Conservation (phyloP, 305 asterid genomes). For the Plantago coronopus region DNA sequence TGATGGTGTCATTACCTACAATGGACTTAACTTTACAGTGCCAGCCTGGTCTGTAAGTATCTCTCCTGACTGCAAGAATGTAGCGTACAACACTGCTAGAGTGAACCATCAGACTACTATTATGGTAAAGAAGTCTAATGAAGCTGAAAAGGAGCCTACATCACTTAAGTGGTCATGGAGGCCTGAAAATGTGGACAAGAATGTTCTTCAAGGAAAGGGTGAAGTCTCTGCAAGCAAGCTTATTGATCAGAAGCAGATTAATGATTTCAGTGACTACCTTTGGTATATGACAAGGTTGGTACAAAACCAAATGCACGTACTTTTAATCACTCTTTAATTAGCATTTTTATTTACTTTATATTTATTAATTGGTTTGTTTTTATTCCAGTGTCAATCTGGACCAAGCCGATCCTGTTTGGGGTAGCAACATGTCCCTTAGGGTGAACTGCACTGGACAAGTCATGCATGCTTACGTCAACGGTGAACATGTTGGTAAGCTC, state of each 20-base stretch:
- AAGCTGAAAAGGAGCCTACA: constrained; percentile 33
- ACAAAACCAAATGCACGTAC: neutral
- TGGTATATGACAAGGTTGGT: constrained; percentile 87
- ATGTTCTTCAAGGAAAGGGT: constrained; percentile 39
- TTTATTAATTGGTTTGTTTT: neutral
- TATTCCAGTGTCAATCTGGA: constrained; percentile 40
- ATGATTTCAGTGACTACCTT: constrained; percentile 61
- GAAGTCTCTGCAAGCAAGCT: constrained; percentile 30
- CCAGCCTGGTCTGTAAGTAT: constrained; percentile 90
- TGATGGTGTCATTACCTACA: constrained; percentile 37
- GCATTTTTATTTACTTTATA: neutral
- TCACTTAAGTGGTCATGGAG: constrained; percentile 56
- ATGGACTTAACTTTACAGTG: constrained; percentile 32
- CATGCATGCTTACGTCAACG: constrained; percentile 57
- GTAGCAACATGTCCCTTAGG: constrained; percentile 40
- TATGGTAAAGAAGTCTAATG: constrained; percentile 35
- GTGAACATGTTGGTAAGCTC: constrained; percentile 51
- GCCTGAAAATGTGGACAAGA: constrained; percentile 28
- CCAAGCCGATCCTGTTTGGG: constrained; percentile 41
- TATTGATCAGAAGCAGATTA: constrained; percentile 53
- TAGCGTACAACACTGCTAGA: constrained; percentile 65
- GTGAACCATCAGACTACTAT: constrained; percentile 45
- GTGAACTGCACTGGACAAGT: constrained; percentile 56
- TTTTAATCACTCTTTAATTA: neutral
- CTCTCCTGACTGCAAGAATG: constrained; percentile 57